Base-by-base conservation (phyloP, 2,329 filamentous ascomycete species). In the Ophiosphaerella korrae region DNA sequence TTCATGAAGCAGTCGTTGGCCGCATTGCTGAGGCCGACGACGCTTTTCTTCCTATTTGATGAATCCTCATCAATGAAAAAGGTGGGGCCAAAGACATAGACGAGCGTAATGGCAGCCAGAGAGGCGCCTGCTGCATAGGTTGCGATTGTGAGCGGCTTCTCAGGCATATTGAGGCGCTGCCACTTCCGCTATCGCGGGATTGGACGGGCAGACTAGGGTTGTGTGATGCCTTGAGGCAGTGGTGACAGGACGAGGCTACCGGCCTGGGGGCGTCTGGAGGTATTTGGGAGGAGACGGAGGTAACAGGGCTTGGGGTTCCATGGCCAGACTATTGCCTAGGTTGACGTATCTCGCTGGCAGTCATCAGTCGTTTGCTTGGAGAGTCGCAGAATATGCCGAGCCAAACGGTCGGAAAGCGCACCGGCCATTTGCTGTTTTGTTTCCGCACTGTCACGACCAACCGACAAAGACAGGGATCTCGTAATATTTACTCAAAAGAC, bases 61-160 rank as follows among this genome's bases (percentile, higher is more conserved):
- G 87, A 83, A 49, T 94, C 89, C 69, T 88, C 86, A 76, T 99
- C 93, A 73, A 97, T 88, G 66, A 96, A 90, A 75, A 93, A 97
- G 45, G 92, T 97, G n/a, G 94, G 94, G 7, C 88, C 92, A 76
- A 99, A 97, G 64, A 97, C 93, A 76, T 97, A 99, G 72, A 97
- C 90, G 50, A 97, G 84, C 29, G 94, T 93, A 57, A 96, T 90
- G 55, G 94, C 94, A 48, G 94, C 94, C 57, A 99, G 88, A 47
- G 92, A 96, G 53, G 93, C 94, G 64, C 93, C 93, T 52, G 93
- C 94, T 67, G 94, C 94, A 77, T 99, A 99, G 38, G 90, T 91
- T 64, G 91, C 90, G 65, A 94, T 88, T 7, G 88, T 92, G 52
- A 90, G 82, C 48, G 87, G 86, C 78, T 88, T 92, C 71, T 94